These are phyloP conservation scores for Ceratocystis smalleyi DNA, from an alignment of 2,329 filamentous ascomycete species.

Conservation along the genomic window DNA sequence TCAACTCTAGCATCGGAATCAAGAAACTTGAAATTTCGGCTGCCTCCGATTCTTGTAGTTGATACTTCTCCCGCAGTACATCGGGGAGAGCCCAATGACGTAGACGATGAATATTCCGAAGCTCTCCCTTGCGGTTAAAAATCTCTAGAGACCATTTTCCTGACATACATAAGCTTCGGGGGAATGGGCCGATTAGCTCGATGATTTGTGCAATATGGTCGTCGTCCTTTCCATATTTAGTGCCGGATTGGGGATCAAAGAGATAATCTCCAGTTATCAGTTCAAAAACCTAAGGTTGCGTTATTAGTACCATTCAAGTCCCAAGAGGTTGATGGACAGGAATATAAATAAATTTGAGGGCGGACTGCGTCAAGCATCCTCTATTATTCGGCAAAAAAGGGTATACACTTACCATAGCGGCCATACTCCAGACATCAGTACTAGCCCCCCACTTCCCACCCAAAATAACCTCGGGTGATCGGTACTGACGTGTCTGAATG, in stretches of 20 bases:
- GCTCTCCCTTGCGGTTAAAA: conserved; percentile 92
- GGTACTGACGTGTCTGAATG: conserved; percentile 93
- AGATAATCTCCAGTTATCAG: conserved; percentile 96
- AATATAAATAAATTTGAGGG: neutral
- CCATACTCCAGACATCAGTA: conserved; percentile 99
- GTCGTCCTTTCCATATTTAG: conserved; percentile 98
- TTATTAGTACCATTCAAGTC: too few relatives aligned
- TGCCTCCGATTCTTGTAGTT: conserved; percentile 71
- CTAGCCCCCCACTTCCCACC: conserved; percentile 98
- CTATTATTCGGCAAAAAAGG: neutral
- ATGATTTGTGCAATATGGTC: conserved; percentile 99
- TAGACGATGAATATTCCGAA: conserved; percentile 91
- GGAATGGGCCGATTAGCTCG: conserved; percentile 84
- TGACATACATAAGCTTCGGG: conserved; percentile 76
- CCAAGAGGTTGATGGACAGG: too few relatives aligned
- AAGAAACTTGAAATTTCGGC: conserved; percentile 69
- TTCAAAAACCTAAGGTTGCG: conserved; percentile 61
- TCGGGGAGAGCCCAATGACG: conserved; percentile 92
- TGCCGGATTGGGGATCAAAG: conserved; percentile 95
- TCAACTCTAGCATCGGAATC: conserved; percentile 75
- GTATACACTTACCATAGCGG: conserved; percentile 66
- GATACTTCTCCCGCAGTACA: conserved; percentile 90
- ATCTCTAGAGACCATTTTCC: conserved; percentile 98
- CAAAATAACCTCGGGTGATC: conserved; percentile 91
- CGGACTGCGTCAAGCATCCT: neutral